Evolutionary conservation across 2,329 filamentous ascomycete genomes (phyloP), one percentile per base, ranked within the genome.

Genomic region (Ambrosiella cleistominuta): DNA sequence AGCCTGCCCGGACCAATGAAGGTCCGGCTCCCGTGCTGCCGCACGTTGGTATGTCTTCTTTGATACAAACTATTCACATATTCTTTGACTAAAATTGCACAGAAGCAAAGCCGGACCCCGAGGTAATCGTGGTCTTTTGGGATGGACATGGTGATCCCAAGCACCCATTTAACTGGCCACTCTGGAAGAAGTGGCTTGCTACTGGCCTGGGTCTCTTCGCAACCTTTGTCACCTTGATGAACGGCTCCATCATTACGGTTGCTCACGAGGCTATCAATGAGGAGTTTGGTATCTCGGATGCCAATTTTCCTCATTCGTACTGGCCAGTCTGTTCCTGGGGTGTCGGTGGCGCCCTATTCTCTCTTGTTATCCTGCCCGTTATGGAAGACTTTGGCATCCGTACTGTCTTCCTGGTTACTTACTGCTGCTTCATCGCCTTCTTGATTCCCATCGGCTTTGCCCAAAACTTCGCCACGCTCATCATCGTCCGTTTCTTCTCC

Each of bases 131-230:
- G 11, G 74, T 87, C 37, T 80, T 85, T 64, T 86, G 82, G 69
- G 75, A 78, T 37, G 75, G 67, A 6, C 65, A 75, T 6, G 70
- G 79, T 61, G 82, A 86, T 63, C 74, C 74, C 12, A 73, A 76
- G 11, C 83, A 88, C 64, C 85, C 86, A 0, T 74, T 77, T 61
- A 85, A 86, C 65, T 89, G 85, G 85, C 70, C 78, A 0, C 66
- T 81, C 52, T 72, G 69, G 64, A 70, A 69, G 62, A 70, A 70
- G 53, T 65, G 65, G 45, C 56, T 66, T 35, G 68, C 66, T 8
- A 67, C 71, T n/a, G 66, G 63, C 2, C 63, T 66, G 9, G 59
- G 67, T 69, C 38, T 67, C 61, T 67, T 66, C 51, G 65, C 67
- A 45, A 68, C 68, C 47, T 68, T 65, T 36, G 45, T 62, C n/a